A percentile compares a stretch with the other conserved stretches of the same genome.
Evolutionary conservation across 1,139 yeast species (phyloP).

Genomic region (Entelexis sorbosivorans): DNA sequence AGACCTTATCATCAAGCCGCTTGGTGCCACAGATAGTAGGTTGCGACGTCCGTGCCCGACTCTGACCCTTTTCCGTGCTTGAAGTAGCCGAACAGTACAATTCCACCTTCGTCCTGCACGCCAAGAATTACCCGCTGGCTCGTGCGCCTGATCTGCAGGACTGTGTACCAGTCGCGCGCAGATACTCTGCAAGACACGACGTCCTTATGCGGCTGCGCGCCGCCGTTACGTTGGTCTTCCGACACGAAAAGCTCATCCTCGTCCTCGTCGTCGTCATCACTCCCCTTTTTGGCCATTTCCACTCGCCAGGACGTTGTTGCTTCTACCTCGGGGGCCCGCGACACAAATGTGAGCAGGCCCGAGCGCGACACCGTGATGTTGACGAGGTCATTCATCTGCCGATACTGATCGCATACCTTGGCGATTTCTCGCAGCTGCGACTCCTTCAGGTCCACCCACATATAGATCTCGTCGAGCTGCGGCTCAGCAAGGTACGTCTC

Average conservation of each 20-base stretch:
- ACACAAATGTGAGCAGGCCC: slow-evolving; percentile 26
- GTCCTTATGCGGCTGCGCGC: slow-evolving; percentile 7
- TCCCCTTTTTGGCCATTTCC: slow-evolving; percentile 24
- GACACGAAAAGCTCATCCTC: slow-evolving; percentile 11
- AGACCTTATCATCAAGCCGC: not conserved
- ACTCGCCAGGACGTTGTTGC: slow-evolving; percentile 27
- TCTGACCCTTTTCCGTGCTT: slow-evolving; percentile 7
- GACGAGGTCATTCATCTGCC: slow-evolving; percentile 25
- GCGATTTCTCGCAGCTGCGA: slow-evolving; percentile 21
- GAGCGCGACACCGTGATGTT: slow-evolving; percentile 24
- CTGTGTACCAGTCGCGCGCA: slow-evolving; percentile 30
- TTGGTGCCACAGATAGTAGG: slow-evolving; percentile 14
- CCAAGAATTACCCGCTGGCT: slow-evolving; percentile 30
- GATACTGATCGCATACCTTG: slow-evolving; percentile 24
- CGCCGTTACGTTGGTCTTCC: slow-evolving; percentile 6
- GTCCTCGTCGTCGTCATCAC: slow-evolving; percentile 14
- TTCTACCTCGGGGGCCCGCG: slow-evolving; percentile 25
- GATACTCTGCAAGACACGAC: slow-evolving; percentile 23
- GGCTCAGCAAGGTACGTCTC: slow-evolving; percentile 23
- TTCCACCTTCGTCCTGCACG: slow-evolving; percentile 27
- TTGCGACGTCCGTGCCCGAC: slow-evolving; percentile 12
- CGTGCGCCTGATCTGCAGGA: slow-evolving; percentile 26
- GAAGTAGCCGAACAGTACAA: slow-evolving; percentile 30
- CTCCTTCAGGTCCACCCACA: slow-evolving; percentile 19
- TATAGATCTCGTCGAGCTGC: slow-evolving; percentile 6